These are phyloP conservation scores for Aphanomyces cochlioides DNA, from an alignment of 352 stramenopile genomes.

Conservation along the genomic window DNA sequence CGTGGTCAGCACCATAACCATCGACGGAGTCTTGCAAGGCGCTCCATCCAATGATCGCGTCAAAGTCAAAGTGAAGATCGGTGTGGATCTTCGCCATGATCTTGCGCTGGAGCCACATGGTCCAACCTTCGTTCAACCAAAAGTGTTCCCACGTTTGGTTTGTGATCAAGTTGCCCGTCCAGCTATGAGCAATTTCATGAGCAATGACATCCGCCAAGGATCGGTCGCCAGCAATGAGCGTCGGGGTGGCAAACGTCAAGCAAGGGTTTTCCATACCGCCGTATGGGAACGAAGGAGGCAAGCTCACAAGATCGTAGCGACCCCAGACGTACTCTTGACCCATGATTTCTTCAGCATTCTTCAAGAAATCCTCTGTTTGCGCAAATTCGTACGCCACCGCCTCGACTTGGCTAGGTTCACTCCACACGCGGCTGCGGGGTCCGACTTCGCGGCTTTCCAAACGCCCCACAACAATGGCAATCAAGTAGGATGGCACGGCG, in stretches of 20 bases:
- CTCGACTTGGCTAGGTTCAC: constrained; percentile 78
- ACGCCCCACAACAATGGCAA: constrained; percentile 78
- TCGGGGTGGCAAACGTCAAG: constrained; percentile 83
- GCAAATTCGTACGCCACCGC: constrained; percentile 68
- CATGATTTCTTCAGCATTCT: constrained; percentile 68
- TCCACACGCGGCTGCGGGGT: constrained; percentile 73
- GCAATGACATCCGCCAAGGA: constrained; percentile 64
- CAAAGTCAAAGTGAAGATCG: constrained; percentile 41
- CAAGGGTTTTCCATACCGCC: constrained; percentile 98
- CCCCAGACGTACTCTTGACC: constrained; percentile 76
- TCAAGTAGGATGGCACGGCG: constrained; percentile 80
- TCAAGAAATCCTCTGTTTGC: constrained; percentile 67
- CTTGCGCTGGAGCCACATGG: constrained; percentile 64
- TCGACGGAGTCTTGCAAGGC: constrained; percentile 45
- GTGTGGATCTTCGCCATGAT: constrained; percentile 42
- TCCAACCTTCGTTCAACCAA: constrained; percentile 87
- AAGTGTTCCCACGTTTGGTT: constrained; percentile 85
- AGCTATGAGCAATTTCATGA: constrained; percentile 76
- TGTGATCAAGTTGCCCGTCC: constrained; percentile 80
- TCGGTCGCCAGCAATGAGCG: constrained; percentile 68
- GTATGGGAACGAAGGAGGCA: constrained; percentile 91
- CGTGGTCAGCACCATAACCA: constrained; percentile 52
- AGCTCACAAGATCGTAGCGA: constrained; percentile 77
- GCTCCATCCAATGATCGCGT: constrained; percentile 48
- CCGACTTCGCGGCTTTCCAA: constrained; percentile 63